Percentiles rank a stretch among this genome's conserved stretches.
These are phyloP conservation scores for Platanthera zijinensis DNA, from an alignment of 106 monocot species.

Conservation along the genomic window DNA sequence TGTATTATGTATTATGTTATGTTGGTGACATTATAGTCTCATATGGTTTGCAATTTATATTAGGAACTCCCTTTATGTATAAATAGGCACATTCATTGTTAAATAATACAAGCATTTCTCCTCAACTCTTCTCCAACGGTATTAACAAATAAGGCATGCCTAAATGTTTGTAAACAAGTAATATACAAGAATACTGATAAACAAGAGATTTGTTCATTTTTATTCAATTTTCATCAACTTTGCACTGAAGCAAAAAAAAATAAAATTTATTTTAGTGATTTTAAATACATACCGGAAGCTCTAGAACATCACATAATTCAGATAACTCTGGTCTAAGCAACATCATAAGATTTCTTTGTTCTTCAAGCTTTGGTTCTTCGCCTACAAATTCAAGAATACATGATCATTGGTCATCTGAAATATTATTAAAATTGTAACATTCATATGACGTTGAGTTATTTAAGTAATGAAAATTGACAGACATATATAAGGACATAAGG, in stretches of 20 bases:
- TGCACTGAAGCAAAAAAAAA: not conserved
- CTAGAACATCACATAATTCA: constrained; percentile 45
- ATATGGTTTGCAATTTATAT: too few relatives aligned
- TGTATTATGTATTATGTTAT: too few relatives aligned
- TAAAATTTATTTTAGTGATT: not conserved
- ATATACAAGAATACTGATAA: not conserved
- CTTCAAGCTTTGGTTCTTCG: constrained; percentile 17
- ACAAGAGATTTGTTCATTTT: not conserved
- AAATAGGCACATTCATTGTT: too few relatives aligned
- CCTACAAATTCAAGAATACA: constrained; percentile 24
- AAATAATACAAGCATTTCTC: too few relatives aligned
- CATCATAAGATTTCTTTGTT: constrained; percentile 40
- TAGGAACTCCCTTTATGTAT: too few relatives aligned
- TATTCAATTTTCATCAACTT: not conserved
- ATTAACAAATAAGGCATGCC: not conserved
- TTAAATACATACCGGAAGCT: constrained; percentile 57
- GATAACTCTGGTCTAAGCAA: constrained; percentile 59
- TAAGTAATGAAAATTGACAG: not conserved
- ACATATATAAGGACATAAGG: not conserved
- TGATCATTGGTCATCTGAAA: constrained; percentile 17
- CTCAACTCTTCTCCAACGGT: not conserved
- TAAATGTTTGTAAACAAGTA: not conserved
- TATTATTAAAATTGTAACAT: constrained; percentile 10
- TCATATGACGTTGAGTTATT: constrained; percentile 6
- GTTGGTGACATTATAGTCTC: too few relatives aligned